Evolutionary conservation across 768 basidiomycete genomes (phyloP), one percentile per base, ranked within the genome.

Genomic region (Rhodotorula sphaerocarpa): DNA sequence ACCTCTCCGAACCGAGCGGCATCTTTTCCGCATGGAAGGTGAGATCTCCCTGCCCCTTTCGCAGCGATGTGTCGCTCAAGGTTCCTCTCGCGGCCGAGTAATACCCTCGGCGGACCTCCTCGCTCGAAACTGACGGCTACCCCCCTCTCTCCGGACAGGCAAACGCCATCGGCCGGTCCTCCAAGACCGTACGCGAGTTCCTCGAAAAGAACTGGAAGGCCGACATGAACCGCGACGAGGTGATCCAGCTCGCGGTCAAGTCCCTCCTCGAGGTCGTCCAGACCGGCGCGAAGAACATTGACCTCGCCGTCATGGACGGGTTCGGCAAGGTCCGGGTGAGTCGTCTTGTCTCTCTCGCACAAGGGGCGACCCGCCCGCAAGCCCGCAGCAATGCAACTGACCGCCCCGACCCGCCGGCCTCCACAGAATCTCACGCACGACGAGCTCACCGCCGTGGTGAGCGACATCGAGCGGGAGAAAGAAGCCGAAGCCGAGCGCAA

Each of bases 11-110:
- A 76, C 95, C 95, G 2, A 88, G 88, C 74, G 95, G 95, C 25
- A 97, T 96, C 67, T 97, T 92, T 77, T 90, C 87, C 69, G 90
- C 90, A 36, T 99, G 95, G 95, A 99, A 97, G 85, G 92, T 88
- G 50, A 55, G 77, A 59, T 57, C 30, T 30, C 36, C 43, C 21
- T 33, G n/a, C n/a, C n/a, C n/a, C n/a, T n/a, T n/a, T n/a, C n/a
- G n/a, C n/a, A n/a, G n/a, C n/a, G n/a, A n/a, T n/a, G n/a, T n/a
- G n/a, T n/a, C n/a, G n/a, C n/a, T n/a, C n/a, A n/a, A n/a, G n/a
- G n/a, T n/a, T n/a, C n/a, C n/a, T n/a, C n/a, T n/a, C n/a, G n/a
- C n/a, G n/a, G n/a, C n/a, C n/a, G n/a, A n/a, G n/a, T n/a, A n/a
- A n/a, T 28, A 34, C 27, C 34, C 36, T n/a, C 39, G 11, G 12